Evolutionary conservation across 2,329 filamentous ascomycete genomes (phyloP), one percentile per base, ranked within the genome.

Genomic region (Aspergillus neotritici): DNA sequence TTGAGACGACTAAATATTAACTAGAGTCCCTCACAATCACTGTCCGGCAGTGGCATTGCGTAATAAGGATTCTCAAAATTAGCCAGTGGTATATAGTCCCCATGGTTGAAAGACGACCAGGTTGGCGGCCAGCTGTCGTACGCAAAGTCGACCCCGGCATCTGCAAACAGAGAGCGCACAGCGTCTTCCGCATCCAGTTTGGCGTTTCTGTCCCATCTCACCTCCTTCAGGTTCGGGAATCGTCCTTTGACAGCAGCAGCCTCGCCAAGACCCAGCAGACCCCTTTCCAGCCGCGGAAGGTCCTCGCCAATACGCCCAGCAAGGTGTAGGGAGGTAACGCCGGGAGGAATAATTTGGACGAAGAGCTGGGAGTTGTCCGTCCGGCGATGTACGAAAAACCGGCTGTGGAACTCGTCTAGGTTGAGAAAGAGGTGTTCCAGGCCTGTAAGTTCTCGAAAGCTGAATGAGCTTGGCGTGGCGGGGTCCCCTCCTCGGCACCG

Each of bases 371-470:
- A 25, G 17, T 44, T 36, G 3, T 16, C 31, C 3, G 36, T 12
- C 21, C 21, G 9, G 4, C 8, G 16, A 21, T 29, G 35, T 3
- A 16, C 12, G 13, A 15, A 14, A 15, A 21, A 37, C 7, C 16
- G 10, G 15, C 15, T 37, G 30, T 44, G 21, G 16, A 40, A 31
- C 36, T 37, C 40, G 40, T 21, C 16, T 8, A 31, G 14, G 34
- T 33, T 40, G 12, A 44, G 37, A 31, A 40, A 44, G 9, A 44
- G 15, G 25, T 44, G 42, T 36, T 40, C 10, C 31, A 44, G 25
- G n/a, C 13, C 31, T 1, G 17, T 40, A 32, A 44, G 32, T 4
- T 40, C 21, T 25, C 28, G 15, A 21, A 44, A 40, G 14, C 32
- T 40, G n/a, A 25, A 11, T 11, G 28, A 4, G 6, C 21, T 15